Conservation (phyloP, 192 early-diverging fungal genomes). For the Coemansia furcata region DNA sequence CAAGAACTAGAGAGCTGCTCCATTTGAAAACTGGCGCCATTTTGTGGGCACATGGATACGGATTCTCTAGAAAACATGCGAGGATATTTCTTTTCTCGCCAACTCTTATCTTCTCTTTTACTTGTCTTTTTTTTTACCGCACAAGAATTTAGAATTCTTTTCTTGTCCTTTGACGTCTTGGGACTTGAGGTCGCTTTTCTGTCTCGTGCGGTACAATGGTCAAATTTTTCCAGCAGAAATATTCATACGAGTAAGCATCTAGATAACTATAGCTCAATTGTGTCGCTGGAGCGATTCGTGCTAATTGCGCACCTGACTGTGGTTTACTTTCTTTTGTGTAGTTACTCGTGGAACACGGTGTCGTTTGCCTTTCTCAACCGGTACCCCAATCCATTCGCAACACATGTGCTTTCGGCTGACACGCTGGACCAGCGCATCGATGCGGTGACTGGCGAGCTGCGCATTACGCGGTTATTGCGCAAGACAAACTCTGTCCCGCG, state of each 20-base stretch:
- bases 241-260: conserved; percentile 65
- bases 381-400: conserved; percentile 97
- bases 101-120: background rate
- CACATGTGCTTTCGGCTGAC: conserved; percentile 90
- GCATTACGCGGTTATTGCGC: conserved; percentile 84
- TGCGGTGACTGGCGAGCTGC: conserved; percentile 71
- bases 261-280: background rate
- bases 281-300: background rate
- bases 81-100: background rate
- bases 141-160: background rate
- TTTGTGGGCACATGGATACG: background rate
- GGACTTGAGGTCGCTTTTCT: background rate
- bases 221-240: conserved; percentile 80
- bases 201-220: conserved; percentile 56
- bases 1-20: conserved; percentile 34
- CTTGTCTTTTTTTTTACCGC: background rate
- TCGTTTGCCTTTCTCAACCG: conserved; percentile 89
- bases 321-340: conserved; percentile 13
- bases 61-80: too few relatives aligned
- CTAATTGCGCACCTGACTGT: background rate
- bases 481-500: conserved; percentile 85
- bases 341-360: conserved; percentile 77
- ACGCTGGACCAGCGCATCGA: conserved; percentile 88
- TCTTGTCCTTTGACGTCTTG: background rate
- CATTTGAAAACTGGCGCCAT: background rate